Percentiles rank a stretch among this genome's conserved stretches.
Conservation (phyloP, 2,329 filamentous ascomycete genomes). For the Xylaria digitata region DNA sequence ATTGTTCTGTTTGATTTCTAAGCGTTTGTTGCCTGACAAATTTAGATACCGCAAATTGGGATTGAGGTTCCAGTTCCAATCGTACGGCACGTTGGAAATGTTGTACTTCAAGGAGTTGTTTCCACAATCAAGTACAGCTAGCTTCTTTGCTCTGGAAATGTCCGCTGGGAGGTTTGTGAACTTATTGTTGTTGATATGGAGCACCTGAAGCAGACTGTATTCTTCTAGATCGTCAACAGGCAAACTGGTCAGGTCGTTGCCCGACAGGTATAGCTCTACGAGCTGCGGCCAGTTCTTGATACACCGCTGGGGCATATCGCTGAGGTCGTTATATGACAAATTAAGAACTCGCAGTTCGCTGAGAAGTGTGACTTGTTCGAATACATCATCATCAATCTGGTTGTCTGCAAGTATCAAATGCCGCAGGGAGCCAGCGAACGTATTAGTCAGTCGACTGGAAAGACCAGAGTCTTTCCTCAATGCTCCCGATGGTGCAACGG, state of each 20-base stretch:
- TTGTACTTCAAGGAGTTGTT: conserved; percentile 98
- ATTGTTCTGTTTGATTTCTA: conserved; percentile 84
- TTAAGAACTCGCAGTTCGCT: conserved; percentile 89
- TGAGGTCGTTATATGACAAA: conserved; percentile 92
- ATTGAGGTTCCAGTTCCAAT: conserved; percentile 99
- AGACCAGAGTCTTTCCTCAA: conserved; percentile 89
- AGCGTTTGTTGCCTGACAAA: conserved; percentile 92
- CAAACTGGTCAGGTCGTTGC: conserved; percentile 90
- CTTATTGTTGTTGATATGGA: conserved; percentile 97
- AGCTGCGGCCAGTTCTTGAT: conserved; percentile 91
- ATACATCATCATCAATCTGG: conserved; percentile 91
- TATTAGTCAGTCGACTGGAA: conserved; percentile 81
- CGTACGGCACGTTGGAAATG: conserved; percentile 97
- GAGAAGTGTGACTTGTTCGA: conserved; percentile 87
- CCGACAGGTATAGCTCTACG: conserved; percentile 91
- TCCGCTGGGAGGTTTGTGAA: conserved; percentile 97
- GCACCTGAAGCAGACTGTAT: conserved; percentile 83
- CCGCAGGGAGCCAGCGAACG: conserved; percentile 86
- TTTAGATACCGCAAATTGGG: conserved; percentile 95
- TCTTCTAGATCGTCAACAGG: conserved; percentile 96
- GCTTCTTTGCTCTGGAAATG: conserved; percentile 90
- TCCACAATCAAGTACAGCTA: conserved; percentile 91
- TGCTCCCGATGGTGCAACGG: conserved; percentile 64
- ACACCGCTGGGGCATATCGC: conserved; percentile 88
- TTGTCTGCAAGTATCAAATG: conserved; percentile 94